A percentile compares a stretch with the other conserved stretches of the same genome.
phyloP scores from a whole-genome alignment of 495 filamentous ascomycete genomes.

The Lasiosphaeria ovina region DNA sequence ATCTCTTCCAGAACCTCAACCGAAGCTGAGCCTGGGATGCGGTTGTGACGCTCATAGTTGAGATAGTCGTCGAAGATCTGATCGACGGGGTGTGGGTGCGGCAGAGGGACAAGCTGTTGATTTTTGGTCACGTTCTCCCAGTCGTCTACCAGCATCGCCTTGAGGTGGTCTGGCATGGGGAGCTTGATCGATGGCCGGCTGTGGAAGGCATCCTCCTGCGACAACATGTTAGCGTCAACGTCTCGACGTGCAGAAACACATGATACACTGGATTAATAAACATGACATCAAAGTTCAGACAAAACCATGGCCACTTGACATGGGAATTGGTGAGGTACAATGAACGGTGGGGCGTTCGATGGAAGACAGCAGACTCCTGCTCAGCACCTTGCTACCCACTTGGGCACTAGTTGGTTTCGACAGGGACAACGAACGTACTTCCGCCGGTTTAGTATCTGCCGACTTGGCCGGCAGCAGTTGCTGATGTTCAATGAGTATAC shows the following conservation, averaged over 20 bases:
- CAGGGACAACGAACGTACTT: too few relatives aligned
- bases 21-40: slow-evolving; percentile 62
- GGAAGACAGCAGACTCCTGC: background rate
- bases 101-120: slow-evolving; percentile 78
- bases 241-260: background rate
- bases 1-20: slow-evolving; percentile 86
- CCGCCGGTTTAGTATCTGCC: too few relatives aligned
- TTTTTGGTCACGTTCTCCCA: slow-evolving; percentile 99
- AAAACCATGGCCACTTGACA: background rate
- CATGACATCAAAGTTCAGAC: background rate
- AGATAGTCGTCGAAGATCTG: slow-evolving; percentile 78
- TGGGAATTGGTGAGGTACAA: background rate
- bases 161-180: slow-evolving; percentile 77
- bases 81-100: slow-evolving; percentile 69
- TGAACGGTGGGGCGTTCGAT: background rate
- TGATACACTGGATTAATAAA: background rate
- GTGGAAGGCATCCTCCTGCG: slow-evolving; percentile 82
- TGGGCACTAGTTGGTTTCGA: background rate
- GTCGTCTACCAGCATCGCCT: slow-evolving; percentile 90
- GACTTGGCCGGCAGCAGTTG: too few relatives aligned
- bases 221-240: slow-evolving; percentile 22
- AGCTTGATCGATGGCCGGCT: slow-evolving; percentile 77
- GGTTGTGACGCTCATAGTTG: slow-evolving; percentile 63
- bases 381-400: slow-evolving; percentile 1
- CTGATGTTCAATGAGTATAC: too few relatives aligned